Conservation (phyloP, 2,329 filamentous ascomycete species). For the Coniochaeta hoffmannii region DNA sequence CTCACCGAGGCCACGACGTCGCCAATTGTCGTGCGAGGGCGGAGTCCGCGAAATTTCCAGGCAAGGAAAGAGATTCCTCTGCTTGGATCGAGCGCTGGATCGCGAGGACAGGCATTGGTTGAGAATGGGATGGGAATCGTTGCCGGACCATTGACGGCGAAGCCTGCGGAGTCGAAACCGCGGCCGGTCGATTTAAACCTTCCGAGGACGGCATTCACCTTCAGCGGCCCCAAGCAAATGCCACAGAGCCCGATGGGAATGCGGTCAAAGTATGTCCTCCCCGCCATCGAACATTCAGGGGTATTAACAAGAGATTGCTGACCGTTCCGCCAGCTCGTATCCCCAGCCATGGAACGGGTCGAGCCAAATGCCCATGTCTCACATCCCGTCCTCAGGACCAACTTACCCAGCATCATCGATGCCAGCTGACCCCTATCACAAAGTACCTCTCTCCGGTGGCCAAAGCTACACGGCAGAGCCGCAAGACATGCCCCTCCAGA, state of each 20-base stretch:
- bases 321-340: slow-evolving; percentile 39
- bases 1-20: slow-evolving; percentile 81
- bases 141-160: slow-evolving; percentile 46
- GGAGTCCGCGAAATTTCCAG: slow-evolving; percentile 92
- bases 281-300: not conserved
- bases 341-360: slow-evolving; percentile 46
- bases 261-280: slow-evolving; percentile 48
- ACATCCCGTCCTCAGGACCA: slow-evolving; percentile 39
- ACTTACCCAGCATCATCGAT: slow-evolving; percentile 45
- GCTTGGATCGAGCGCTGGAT: slow-evolving; percentile 66
- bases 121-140: slow-evolving; percentile 55
- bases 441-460: slow-evolving; percentile 41
- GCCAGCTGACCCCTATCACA: slow-evolving; percentile 43
- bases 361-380: slow-evolving; percentile 35
- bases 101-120: slow-evolving; percentile 68
- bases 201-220: slow-evolving; percentile 50
- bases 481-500: slow-evolving; percentile 44
- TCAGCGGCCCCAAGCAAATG: slow-evolving; percentile 46
- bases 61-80: slow-evolving; percentile 88
- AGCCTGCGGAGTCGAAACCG: slow-evolving; percentile 46
- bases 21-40: slow-evolving; percentile 86
- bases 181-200: slow-evolving; percentile 46
- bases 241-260: slow-evolving; percentile 46
- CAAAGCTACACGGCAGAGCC: slow-evolving; percentile 41
- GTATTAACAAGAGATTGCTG: not conserved